A percentile compares a stretch with the other conserved stretches of the same genome.
Conservation (phyloP, 352 stramenopile species). For the Phytopythium aichiense region DNA sequence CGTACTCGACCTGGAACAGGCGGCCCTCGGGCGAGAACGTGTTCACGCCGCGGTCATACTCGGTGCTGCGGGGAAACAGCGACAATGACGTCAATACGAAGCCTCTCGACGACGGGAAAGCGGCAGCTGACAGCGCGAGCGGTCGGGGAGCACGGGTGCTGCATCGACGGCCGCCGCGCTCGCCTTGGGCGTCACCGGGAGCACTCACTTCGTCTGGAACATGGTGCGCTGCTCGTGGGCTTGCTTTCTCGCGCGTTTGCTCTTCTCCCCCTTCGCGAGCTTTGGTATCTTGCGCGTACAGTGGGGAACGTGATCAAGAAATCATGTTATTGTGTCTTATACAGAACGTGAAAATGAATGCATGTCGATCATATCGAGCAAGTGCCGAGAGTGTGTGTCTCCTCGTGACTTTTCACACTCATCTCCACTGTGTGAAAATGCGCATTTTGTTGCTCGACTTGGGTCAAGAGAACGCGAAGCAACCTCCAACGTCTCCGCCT, state of each 20-base stretch:
- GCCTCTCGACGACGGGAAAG: not conserved
- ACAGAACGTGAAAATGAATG: not conserved
- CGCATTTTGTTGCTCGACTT: too few relatives aligned
- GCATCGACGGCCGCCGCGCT: not conserved
- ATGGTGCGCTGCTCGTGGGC: conserved; percentile 19
- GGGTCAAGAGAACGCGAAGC: too few relatives aligned
- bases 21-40: conserved; percentile 99
- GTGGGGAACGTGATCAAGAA: not conserved
- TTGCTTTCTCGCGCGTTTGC: conserved; percentile 11
- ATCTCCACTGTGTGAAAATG: too few relatives aligned
- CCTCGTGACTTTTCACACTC: too few relatives aligned
- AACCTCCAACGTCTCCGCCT: too few relatives aligned
- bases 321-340: not conserved
- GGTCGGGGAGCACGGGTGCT: not conserved
- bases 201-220: conserved; percentile 62
- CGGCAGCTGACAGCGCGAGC: not conserved
- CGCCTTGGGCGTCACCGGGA: too few relatives aligned
- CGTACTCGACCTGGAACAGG: conserved; percentile 99
- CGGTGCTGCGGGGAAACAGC: conserved; percentile 61
- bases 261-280: conserved; percentile 15
- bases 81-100: not conserved
- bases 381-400: too few relatives aligned
- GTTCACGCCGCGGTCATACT: conserved; percentile 99
- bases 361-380: too few relatives aligned
- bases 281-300: not conserved